Evolutionary conservation across 1,284 basidiomycete genomes (phyloP), one percentile per base, ranked within the genome.

Genomic region (Ceratobasidium sp.): DNA sequence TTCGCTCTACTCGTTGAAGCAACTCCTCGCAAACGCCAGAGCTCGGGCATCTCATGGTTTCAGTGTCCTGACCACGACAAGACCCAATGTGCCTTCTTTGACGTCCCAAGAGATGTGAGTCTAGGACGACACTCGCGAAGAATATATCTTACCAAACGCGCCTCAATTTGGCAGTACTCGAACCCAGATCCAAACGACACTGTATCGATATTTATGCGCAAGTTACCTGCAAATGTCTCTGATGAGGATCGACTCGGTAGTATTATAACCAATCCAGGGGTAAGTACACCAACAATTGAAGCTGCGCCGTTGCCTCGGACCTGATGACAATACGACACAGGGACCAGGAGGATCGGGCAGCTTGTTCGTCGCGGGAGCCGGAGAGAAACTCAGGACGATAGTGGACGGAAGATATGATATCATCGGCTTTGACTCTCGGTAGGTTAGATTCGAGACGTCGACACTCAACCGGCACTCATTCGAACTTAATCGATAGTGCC

Each of bases 341-440:
- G 82, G 82, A 12, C 81, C 82, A 0, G 81, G 81, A 6, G 80
- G 78, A 0, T 78, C 76, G 3, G 81, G 81, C 0, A 77, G 77
- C 3, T 33, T 44, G 13, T 70, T 65, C 1, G 50, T 73, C 5
- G 65, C 80, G 12, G 42, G 67, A n/a, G 48, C 38, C 2, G 65
- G 77, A 13, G 80, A 1, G n/a, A 33, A 4, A 26, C 62, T 81
- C 12, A 64, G 67, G 7, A 54, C 81, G 6, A 46, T 80, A 28
- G 46, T 81, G 38, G 61, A 79, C 13, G 81, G 80, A 52, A 62
- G 65, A 46, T 83, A 81, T 71, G 80, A 76, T 59, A 76, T 76
- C 23, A 76, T 76, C 48, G 65, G 74, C 5, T 76, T 76, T 28
- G 74, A 76, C 28, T 64, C 74, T 57, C 62, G 74, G 74, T 76